Percentiles rank a stretch among this genome's conserved stretches.
Evolutionary conservation across 1,139 yeast genomes (phyloP).

Genomic region (Groenewaldozyma auringiensis): DNA sequence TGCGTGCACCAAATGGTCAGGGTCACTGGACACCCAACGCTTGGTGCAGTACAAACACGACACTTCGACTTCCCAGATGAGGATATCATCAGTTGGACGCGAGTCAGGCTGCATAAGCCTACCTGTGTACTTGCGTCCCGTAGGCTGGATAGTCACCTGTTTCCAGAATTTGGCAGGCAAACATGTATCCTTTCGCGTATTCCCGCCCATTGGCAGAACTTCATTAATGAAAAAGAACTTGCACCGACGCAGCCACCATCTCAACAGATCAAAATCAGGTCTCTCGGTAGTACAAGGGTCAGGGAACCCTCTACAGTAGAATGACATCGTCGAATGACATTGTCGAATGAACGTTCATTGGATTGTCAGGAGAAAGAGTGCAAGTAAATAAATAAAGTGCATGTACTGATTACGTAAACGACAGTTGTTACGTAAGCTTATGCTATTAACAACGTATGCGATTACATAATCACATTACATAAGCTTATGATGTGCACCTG

Average conservation of each 20-base stretch:
- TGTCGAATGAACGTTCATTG: too few species aligned
- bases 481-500: too few species aligned
- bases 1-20: background rate
- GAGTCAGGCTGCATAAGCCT: background rate
- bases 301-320: background rate
- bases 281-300: background rate
- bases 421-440: too few species aligned
- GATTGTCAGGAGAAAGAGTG: too few species aligned
- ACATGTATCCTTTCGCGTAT: background rate
- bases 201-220: background rate
- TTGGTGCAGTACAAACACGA: slow-evolving; percentile 1
- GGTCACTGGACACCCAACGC: background rate
- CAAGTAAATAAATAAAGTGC: too few species aligned
- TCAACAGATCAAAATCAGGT: background rate
- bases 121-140: background rate
- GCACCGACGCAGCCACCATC: background rate
- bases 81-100: background rate
- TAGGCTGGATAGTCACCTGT: background rate
- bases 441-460: too few species aligned
- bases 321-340: too few species aligned
- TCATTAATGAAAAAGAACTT: background rate
- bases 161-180: background rate
- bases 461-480: too few species aligned
- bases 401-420: too few species aligned
- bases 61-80: slow-evolving; percentile 1